Percentiles rank a stretch among this genome's conserved stretches.
Evolutionary conservation across 164 flowering plant species (phyloP).

Genomic region (Annona squamosa): DNA sequence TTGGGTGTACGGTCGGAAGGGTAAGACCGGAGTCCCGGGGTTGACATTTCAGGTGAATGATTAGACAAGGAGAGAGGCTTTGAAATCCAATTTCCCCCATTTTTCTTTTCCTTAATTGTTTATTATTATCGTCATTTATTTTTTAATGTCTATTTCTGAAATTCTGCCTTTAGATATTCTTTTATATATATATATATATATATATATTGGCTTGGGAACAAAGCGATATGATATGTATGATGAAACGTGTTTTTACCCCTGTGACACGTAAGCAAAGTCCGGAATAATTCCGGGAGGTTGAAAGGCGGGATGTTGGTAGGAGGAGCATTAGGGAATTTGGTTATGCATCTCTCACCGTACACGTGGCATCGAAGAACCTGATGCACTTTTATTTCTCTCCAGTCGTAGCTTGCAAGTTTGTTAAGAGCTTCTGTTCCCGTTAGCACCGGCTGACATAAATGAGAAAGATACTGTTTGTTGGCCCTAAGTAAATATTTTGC

Average conservation of each 20-base stretch:
- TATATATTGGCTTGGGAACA: slow-evolving; percentile 7
- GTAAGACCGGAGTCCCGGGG: neutral
- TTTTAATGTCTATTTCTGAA: neutral
- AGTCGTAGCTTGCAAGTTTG: no score
- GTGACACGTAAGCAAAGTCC: neutral
- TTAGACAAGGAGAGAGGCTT: slow-evolving; percentile 1
- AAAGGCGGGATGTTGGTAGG: neutral
- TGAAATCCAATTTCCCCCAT: neutral
- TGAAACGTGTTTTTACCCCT: neutral
- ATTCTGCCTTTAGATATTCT: no score
- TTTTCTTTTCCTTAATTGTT: neutral
- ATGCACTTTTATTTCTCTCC: no score
- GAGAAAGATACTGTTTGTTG: no score
- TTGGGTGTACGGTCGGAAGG: slow-evolving; percentile 2
- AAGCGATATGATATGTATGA: slow-evolving; percentile 7
- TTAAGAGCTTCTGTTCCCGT: no score
- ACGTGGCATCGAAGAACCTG: neutral
- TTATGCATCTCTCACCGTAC: neutral
- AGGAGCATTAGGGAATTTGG: neutral
- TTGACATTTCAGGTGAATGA: slow-evolving; percentile 9
- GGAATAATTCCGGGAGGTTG: neutral
- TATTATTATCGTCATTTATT: neutral
- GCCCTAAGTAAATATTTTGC: no score
- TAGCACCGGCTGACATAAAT: no score
- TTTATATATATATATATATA: no score